Evolutionary conservation across 306 rosid species (phyloP).

Genomic region (Prunus salicina): DNA sequence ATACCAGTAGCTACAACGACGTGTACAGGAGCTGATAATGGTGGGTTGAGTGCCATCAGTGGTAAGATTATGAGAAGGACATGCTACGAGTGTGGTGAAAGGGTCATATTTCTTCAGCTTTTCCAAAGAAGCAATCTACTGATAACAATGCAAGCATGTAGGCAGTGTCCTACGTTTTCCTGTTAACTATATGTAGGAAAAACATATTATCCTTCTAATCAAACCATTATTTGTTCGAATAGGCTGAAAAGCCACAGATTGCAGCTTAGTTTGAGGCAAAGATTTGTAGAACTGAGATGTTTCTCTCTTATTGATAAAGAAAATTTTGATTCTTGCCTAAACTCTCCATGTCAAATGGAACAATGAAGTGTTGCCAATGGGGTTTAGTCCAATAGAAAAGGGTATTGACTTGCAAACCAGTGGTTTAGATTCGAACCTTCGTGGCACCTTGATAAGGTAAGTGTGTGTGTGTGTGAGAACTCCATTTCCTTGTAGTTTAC

Average conservation of each 20-base stretch:
- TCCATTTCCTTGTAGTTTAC: too few species aligned
- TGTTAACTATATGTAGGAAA: not conserved
- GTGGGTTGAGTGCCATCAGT: conserved; percentile 29
- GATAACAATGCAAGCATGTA: conserved; percentile 17
- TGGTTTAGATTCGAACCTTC: too few species aligned
- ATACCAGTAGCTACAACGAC: conserved; percentile 11
- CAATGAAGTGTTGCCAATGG: not conserved
- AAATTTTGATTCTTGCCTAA: not conserved
- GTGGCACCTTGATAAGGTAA: too few species aligned
- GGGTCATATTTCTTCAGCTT: conserved; percentile 62
- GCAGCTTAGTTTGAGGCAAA: conserved; percentile 3
- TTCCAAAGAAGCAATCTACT: conserved; percentile 55
- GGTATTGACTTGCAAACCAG: conserved; percentile 26
- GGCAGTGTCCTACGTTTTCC: not conserved
- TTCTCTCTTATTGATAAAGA: not conserved
- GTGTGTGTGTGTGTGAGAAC: too few species aligned
- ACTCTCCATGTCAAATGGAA: not conserved
- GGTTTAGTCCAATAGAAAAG: conserved; percentile 75
- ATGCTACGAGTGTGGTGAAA: conserved; percentile 82
- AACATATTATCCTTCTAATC: not conserved
- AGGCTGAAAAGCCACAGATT: not conserved
- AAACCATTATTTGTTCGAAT: not conserved
- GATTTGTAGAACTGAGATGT: conserved; percentile 4
- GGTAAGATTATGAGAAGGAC: conserved; percentile 79
- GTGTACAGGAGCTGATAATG: conserved; percentile 17